Base-by-base conservation (phyloP, 257 asterid genomes). In the Lycium barbarum region DNA sequence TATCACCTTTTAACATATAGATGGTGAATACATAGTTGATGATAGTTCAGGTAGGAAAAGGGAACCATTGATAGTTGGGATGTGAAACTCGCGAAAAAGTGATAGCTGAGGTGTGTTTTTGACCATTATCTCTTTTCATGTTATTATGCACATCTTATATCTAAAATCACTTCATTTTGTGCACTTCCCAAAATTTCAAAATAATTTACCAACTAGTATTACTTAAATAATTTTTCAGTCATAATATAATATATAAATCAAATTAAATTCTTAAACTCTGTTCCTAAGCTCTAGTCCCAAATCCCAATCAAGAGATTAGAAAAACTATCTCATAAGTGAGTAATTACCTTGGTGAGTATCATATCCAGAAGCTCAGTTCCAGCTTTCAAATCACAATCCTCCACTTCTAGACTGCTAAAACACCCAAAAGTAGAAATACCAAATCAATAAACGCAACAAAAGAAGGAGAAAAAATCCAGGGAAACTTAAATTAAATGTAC, bases 291-390 rank as follows among this genome's bases (percentile, higher is more conserved):
- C 26, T 0, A 15, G 7, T 22, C 15, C 7, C 70, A 9, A 10
- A 20, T 22, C 40, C 6, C 6, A 63, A 22, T 63, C 7, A 63
- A 63, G 17, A 63, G 70, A 9, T 58, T 15, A 57, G 0, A 57
- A n/a, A 7, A n/a, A 20, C 2, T 8, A 62, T 62, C 36, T 59
- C 10, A 61, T 61, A 22, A 58, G 22, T 58, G 22, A 17, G 40
- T 22, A 63, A 54, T 86, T 33, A 93, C 95, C 97, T 92, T 90
- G 22, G 89, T 43, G 45, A 87, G 90, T 81, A 92, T 91, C 67
- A 89, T 85, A 85, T 92, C 97, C 53, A 93, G 87, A 53, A 92
- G 90, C 83, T 92, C 93, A 43, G 83, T 83, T 62, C 92, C 93
- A 2, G 88, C 90, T 85, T 86, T 89, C 22, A 92, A 79, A 45